Conservation (phyloP, 192 early-diverging fungal genomes). For the Allomyces macrogynus region DNA sequence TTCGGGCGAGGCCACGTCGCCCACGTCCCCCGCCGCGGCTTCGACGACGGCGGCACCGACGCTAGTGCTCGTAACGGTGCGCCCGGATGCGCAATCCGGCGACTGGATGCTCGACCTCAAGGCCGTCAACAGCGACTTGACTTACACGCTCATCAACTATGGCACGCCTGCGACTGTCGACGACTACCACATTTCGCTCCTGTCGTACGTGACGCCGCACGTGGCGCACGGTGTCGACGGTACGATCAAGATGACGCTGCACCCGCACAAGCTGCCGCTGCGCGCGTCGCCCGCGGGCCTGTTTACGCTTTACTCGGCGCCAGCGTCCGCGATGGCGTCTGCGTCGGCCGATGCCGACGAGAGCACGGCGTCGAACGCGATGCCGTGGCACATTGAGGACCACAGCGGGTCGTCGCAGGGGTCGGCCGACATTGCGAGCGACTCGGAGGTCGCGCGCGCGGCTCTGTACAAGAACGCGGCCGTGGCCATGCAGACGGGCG, state of each 20-base stretch:
- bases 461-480: too few species aligned
- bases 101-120: not conserved
- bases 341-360: too few species aligned
- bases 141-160: not conserved
- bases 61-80: not conserved
- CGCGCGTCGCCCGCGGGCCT: not conserved
- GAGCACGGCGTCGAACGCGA: too few species aligned
- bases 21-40: not conserved
- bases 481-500: too few species aligned
- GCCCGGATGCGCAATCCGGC: not conserved
- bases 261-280: not conserved
- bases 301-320: not conserved
- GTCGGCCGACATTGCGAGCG: too few species aligned
- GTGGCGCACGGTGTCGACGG: not conserved
- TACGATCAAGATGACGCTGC: not conserved
- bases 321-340: too few species aligned
- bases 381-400: too few species aligned
- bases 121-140: not conserved
- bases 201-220: not conserved
- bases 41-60: not conserved
- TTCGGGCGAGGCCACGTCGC: not conserved
- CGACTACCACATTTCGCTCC: not conserved
- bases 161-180: not conserved
- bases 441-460: too few species aligned
- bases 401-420: too few species aligned